Evolutionary conservation across 441 rosid species (phyloP).

Genomic region (Erodium moschatum): DNA sequence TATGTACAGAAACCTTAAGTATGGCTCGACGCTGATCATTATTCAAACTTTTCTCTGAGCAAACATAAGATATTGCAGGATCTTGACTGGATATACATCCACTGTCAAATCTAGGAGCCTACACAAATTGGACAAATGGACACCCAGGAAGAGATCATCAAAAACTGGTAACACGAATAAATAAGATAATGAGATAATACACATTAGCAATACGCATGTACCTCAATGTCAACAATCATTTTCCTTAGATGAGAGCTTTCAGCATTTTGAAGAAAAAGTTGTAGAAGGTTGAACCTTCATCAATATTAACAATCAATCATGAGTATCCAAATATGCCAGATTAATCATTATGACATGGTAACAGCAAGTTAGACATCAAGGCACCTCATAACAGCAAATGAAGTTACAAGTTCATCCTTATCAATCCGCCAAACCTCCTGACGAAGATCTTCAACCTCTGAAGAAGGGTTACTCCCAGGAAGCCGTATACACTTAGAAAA

Average conservation of each 20-base stretch:
- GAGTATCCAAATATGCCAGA: conserved; percentile 13
- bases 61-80: conserved; percentile 88
- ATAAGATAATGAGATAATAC: conserved; percentile 10
- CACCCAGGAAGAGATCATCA: background rate
- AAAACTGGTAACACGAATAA: conserved; percentile 13
- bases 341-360: conserved; percentile 1
- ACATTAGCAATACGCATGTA: conserved; percentile 26
- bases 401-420: conserved; percentile 71
- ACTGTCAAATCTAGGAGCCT: conserved; percentile 94
- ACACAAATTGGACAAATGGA: conserved; percentile 17
- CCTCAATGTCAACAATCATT: conserved; percentile 87
- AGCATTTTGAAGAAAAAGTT: conserved; percentile 57
- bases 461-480: conserved; percentile 46
- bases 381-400: conserved; percentile 85
- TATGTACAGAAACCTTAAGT: conserved; percentile 54
- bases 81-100: conserved; percentile 91
- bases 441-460: conserved; percentile 42
- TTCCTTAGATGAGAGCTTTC: conserved; percentile 66
- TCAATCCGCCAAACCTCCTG: conserved; percentile 67
- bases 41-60: conserved; percentile 82
- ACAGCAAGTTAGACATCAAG: conserved; percentile 14
- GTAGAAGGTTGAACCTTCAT: conserved; percentile 81
- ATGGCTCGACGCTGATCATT: conserved; percentile 95
- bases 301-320: conserved; percentile 18
- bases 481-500: conserved; percentile 71